Conservation (phyloP, 192 early-diverging fungal species). For the Coemansia sp. region DNA sequence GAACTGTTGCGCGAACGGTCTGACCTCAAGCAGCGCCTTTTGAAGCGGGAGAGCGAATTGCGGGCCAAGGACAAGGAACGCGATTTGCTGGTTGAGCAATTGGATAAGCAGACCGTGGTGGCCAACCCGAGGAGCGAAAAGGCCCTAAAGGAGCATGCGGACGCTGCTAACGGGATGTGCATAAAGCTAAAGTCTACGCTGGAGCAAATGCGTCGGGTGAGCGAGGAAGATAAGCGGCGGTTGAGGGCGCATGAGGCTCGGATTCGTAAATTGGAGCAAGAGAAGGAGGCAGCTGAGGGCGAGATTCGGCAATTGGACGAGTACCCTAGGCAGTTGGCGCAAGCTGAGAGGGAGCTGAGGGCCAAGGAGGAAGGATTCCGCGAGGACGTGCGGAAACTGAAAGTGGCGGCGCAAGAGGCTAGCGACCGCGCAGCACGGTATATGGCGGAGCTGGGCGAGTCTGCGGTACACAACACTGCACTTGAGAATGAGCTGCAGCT, state of each 20-base stretch:
- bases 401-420: constrained; percentile 36
- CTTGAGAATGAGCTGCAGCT: constrained; percentile 48
- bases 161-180: constrained; percentile 34
- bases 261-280: constrained; percentile 41
- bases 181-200: constrained; percentile 24
- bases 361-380: constrained; percentile 37
- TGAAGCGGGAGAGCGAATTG: constrained; percentile 30
- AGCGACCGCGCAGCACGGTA: constrained; percentile 36
- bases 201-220: constrained; percentile 19
- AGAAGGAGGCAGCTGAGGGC: constrained; percentile 22
- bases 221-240: constrained; percentile 30
- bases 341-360: constrained; percentile 29
- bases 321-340: constrained; percentile 28
- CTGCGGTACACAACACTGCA: constrained; percentile 43
- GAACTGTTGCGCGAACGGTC: constrained; percentile 37
- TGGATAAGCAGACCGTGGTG: constrained; percentile 24
- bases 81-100: constrained; percentile 19
- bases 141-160: constrained; percentile 31
- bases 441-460: constrained; percentile 49
- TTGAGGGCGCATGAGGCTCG: constrained; percentile 31
- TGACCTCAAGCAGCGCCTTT: constrained; percentile 28
- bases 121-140: constrained; percentile 32
- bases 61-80: constrained; percentile 34
- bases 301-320: constrained; percentile 26
- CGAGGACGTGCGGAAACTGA: constrained; percentile 32